These are phyloP conservation scores for Apiospora sp. DNA, from an alignment of 2,329 filamentous ascomycete species.

Conservation along the genomic window DNA sequence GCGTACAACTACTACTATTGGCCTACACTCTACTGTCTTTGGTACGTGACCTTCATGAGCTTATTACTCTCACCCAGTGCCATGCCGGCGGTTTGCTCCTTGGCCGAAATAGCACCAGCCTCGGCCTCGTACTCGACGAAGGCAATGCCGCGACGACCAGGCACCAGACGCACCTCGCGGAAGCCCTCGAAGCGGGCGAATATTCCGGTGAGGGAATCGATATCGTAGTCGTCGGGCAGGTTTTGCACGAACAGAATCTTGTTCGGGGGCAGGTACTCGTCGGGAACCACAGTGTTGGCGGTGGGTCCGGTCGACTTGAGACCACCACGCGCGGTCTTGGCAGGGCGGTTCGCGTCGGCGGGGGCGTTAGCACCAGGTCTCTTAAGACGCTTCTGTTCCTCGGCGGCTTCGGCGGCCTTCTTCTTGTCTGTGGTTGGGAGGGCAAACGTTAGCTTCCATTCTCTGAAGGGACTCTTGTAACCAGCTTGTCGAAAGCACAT, in stretches of 20 bases:
- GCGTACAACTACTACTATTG: neutral
- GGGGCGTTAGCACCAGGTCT: constrained; percentile 59
- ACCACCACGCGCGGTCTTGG: constrained; percentile 75
- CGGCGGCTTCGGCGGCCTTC: constrained; percentile 81
- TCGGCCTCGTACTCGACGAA: constrained; percentile 97
- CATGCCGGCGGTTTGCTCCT: constrained; percentile 91
- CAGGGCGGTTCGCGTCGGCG: constrained; percentile 61
- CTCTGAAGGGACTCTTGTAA: neutral
- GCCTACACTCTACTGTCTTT: constrained; percentile 71
- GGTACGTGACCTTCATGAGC: constrained; percentile 94
- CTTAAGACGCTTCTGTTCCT: constrained; percentile 80
- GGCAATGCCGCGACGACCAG: constrained; percentile 85
- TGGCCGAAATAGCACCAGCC: constrained; percentile 87
- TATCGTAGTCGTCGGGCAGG: constrained; percentile 84
- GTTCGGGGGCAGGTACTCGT: constrained; percentile 97
- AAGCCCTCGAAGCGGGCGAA: constrained; percentile 94
- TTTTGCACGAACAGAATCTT: constrained; percentile 96
- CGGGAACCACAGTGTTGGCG: constrained; percentile 80
- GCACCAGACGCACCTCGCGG: constrained; percentile 89
- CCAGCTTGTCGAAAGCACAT: constrained; percentile 34
- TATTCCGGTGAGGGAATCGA: constrained; percentile 79
- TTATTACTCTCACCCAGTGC: constrained; percentile 76
- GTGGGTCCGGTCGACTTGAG: constrained; percentile 78
- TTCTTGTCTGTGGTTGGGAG: constrained; percentile 64
- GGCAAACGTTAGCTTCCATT: neutral